phyloP scores from a whole-genome alignment of 805 yeast species.

The Starmerella floris region DNA sequence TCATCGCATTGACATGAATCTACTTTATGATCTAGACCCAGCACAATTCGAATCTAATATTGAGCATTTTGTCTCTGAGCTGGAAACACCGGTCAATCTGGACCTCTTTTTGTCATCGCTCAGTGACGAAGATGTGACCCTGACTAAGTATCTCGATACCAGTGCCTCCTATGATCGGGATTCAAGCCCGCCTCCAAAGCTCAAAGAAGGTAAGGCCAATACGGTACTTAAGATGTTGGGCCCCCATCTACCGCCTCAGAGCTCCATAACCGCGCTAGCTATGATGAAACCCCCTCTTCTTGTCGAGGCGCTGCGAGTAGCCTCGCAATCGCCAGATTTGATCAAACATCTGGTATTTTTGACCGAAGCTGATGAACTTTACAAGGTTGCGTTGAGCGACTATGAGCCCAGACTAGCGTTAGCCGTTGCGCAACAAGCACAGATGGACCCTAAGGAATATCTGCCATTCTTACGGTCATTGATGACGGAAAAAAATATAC shows the following conservation, averaged over 20 bases:
- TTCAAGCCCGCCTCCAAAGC: neutral
- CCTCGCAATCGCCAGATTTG: constrained; percentile 26
- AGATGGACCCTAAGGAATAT: constrained; percentile 95
- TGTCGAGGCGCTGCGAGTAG: constrained; percentile 54
- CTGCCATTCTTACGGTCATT: constrained; percentile 78
- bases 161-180: neutral
- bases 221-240: constrained; percentile 56
- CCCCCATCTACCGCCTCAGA: constrained; percentile 29
- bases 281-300: constrained; percentile 82
- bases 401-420: constrained; percentile 74
- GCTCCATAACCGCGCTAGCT: constrained; percentile 77
- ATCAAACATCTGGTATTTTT: constrained; percentile 80
- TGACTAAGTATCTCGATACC: constrained; percentile 74
- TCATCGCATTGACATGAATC: constrained; percentile 82
- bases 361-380: constrained; percentile 74
- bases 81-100: constrained; percentile 58
- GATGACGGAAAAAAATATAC: constrained; percentile 44
- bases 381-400: constrained; percentile 63
- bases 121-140: constrained; percentile 71
- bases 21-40: constrained; percentile 79
- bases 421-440: constrained; percentile 86
- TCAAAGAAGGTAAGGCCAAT: constrained; percentile 41
- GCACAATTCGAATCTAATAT: constrained; percentile 49
- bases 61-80: constrained; percentile 53
- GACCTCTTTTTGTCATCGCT: constrained; percentile 80